Conservation (phyloP, 2,329 filamentous ascomycete species). For the Neurospora sp. region DNA sequence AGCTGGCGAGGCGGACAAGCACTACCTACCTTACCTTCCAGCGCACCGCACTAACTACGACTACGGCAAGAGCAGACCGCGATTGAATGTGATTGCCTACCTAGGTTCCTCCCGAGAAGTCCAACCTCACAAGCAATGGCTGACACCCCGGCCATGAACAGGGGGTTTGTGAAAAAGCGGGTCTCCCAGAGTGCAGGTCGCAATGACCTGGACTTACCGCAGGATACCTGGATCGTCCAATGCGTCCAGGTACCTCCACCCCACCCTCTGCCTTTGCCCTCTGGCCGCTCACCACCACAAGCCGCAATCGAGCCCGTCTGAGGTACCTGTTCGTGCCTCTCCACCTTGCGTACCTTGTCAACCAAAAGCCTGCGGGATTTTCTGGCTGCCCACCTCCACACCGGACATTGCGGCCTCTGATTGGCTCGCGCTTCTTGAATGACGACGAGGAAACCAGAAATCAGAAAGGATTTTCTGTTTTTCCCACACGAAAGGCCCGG, state of each 20-base stretch:
- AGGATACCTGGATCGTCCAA: slow-evolving; percentile 21
- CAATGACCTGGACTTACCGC: slow-evolving; percentile 9
- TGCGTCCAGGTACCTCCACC: slow-evolving; percentile 18
- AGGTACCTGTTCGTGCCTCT: slow-evolving; percentile 20
- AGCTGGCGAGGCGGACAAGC: neutral
- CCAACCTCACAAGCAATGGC: slow-evolving; percentile 8
- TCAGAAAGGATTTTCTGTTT: neutral
- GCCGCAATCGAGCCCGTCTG: slow-evolving; percentile 14
- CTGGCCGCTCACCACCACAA: neutral
- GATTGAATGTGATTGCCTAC: slow-evolving; percentile 6
- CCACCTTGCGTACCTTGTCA: slow-evolving; percentile 15
- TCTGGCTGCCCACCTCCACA: slow-evolving; percentile 13
- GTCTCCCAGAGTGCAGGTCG: slow-evolving; percentile 15
- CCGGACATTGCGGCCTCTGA: neutral
- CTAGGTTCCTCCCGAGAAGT: slow-evolving; percentile 7
- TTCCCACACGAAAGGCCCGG: neutral
- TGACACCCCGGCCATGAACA: slow-evolving; percentile 4
- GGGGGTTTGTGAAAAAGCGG: slow-evolving; percentile 4
- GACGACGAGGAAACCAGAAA: neutral
- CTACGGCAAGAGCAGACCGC: neutral
- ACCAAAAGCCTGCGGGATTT: slow-evolving; percentile 19
- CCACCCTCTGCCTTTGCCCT: slow-evolving; percentile 6
- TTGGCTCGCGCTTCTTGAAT: neutral
- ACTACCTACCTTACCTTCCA: neutral
- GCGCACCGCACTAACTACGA: neutral